These are phyloP conservation scores for Penicillium taxi DNA, from an alignment of 495 filamentous ascomycete genomes.

Conservation along the genomic window DNA sequence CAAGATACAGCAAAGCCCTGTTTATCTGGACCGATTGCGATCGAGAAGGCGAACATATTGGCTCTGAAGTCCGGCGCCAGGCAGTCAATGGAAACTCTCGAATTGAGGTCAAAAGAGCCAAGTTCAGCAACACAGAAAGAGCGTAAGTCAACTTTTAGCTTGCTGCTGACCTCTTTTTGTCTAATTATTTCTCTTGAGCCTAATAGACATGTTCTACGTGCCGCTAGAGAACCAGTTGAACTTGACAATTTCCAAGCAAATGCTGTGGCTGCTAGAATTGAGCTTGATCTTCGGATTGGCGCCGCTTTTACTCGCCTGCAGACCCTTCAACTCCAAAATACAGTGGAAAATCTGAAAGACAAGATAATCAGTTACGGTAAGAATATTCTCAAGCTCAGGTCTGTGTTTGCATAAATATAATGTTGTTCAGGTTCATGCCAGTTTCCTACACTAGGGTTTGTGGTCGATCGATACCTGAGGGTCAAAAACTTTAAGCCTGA, in stretches of 20 bases:
- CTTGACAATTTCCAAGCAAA: constrained; percentile 82
- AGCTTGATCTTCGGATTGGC: constrained; percentile 86
- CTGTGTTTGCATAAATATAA: constrained; percentile 13
- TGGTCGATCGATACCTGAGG: constrained; percentile 88
- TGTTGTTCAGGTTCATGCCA: constrained; percentile 73
- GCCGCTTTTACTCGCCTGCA: constrained; percentile 87
- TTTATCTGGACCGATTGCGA: constrained; percentile 99
- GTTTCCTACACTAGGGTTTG: constrained; percentile 93
- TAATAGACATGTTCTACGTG: constrained; percentile 70
- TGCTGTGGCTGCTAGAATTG: constrained; percentile 83
- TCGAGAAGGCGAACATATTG: constrained; percentile 94
- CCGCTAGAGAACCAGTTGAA: constrained; percentile 64
- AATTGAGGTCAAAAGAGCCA: constrained; percentile 75
- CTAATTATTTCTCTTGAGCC: neutral
- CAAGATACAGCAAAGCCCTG: constrained; percentile 57
- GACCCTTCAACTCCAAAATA: constrained; percentile 60
- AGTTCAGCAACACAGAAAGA: constrained; percentile 92
- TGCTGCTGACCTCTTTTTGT: neutral
- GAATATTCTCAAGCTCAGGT: neutral
- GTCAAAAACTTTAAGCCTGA: constrained; percentile 93
- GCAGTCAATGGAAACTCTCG: constrained; percentile 63
- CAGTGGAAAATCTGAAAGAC: constrained; percentile 54
- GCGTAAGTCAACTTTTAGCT: constrained; percentile 58
- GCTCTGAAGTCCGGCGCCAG: constrained; percentile 79
- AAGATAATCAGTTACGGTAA: constrained; percentile 80